Evolutionary conservation across 768 basidiomycete species (phyloP), one percentile per base, ranked within the genome.

Genomic region (Gymnopilus junonius): DNA sequence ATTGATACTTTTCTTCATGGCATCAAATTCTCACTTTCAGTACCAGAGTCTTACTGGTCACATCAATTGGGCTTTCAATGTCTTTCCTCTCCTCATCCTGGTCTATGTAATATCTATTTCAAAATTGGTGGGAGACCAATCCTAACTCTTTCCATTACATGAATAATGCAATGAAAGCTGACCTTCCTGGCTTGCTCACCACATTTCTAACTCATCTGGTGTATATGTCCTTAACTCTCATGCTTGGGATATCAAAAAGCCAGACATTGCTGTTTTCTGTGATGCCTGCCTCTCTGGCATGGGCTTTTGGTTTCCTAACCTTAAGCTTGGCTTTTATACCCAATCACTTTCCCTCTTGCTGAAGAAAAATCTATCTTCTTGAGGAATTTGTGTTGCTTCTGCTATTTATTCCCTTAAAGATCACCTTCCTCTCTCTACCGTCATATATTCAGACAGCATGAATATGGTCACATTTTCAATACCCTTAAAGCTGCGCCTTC

Each of bases 11-110:
- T 43, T 27, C 20, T 62, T 2, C 42, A 15, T 21, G 29, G 14
- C 37, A 2, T 5, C 32, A 6, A 12, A 17, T 53, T 59, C 39
- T 40, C 55, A 50, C 68, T 59, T 34, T 46, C 61, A 0, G 10
- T 80, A 64, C 42, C 67, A 69, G 11, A 20, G 34, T 1, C 6
- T 82, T 0, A 72, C 73, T 0, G 80, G 79, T 0, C 80, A 74
- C 75, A 23, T 73, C 12, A 82, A 81, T 54, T 82, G 80, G 80
- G 58, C 67, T 0, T 67, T 83, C 25, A 83, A 82, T 51, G 75
- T 75, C 1, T 80, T 68, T 50, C 80, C 81, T 0, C 60, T 77
- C 0, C 67, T 83, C 0, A 70, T 0, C 82, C 81, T 0, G 70
- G 66, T 0, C 67, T 84, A 0, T 73, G 55, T 11, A 59, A 65